Evolutionary conservation across 768 basidiomycete genomes (phyloP), one percentile per base, ranked within the genome.

Genomic region (Postia placenta): DNA sequence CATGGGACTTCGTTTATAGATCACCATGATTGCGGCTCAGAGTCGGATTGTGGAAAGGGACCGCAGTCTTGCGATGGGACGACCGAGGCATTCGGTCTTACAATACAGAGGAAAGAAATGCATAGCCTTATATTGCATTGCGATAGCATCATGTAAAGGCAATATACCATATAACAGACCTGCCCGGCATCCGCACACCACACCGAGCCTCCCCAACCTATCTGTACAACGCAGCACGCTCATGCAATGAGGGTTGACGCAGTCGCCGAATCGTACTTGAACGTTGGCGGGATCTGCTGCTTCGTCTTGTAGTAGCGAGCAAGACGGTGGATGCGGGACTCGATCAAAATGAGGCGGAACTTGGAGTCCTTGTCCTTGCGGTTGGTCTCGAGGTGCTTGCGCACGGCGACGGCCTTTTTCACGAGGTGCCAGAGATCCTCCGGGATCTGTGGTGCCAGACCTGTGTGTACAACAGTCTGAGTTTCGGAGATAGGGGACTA

Each of bases 361-460:
- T 84, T 95, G 70, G 90, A 91, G 80, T 97, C 94, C 79, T 92
- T 95, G 81, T 99, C 95, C 72, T 94, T 95, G 69, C 95, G 85
- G 87, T 96, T 97, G 64, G 80, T 78, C 72, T 96, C 92, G 60
- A 99, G 82, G 74, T 98, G 95, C 80, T 97, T 98, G 74, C 94
- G 92, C 65, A 99, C 92, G 62, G 91, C 79, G 65, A 99, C 93
- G 69, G 95, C 95, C 85, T 97, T 99, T 85, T 97, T 97, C 83
- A 98, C 87, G 71, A 96, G 85, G 81, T 92, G 87, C 87, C 92
- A 96, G 55, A 97, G 87, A 81, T 96, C 95, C 83, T 99, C 95
- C 61, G 95, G 95, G 76, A 98, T 90, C 73, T 84, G 80, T 64
- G 95, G 93, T 69, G 85, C 93, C 74, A 98, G 88, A 74, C 91